A percentile compares a stretch with the other conserved stretches of the same genome.
Evolutionary conservation across 371 early-diverging fungal genomes (phyloP).

Genomic region (Rhizopus arrhizus): DNA sequence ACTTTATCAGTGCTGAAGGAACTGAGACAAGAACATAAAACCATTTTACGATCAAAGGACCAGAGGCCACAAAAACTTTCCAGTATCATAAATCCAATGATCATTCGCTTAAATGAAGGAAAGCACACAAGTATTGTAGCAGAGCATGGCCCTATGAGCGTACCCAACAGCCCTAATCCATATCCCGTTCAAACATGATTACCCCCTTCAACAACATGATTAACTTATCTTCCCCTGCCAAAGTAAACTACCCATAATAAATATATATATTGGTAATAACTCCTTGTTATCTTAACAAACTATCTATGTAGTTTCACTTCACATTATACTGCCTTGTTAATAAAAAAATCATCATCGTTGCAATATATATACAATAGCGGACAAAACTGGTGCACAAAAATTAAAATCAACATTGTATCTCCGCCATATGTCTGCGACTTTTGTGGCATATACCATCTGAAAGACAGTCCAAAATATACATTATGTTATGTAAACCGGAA

Average conservation of each 20-base stretch:
- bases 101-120: conserved; percentile 33
- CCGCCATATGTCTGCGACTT: no score
- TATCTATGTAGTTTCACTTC: conserved; percentile 26
- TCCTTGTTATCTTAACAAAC: conserved; percentile 23
- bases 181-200: conserved; percentile 16
- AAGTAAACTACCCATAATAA: conserved; percentile 16
- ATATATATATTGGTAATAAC: conserved; percentile 20
- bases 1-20: conserved; percentile 27
- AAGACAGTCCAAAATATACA: no score
- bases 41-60: conserved; percentile 28
- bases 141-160: conserved; percentile 27
- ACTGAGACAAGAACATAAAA: conserved; percentile 26
- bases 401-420: no score
- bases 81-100: conserved; percentile 26
- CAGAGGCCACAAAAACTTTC: conserved; percentile 23
- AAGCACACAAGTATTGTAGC: conserved; percentile 27
- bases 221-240: conserved; percentile 12
- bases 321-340: conserved; percentile 22
- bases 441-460: no score
- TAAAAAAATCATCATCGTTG: conserved; percentile 23
- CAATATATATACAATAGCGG: conserved; percentile 19
- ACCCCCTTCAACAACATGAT: conserved; percentile 21
- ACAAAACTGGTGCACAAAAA: no score
- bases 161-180: conserved; percentile 25
- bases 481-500: no score